phyloP scores from a whole-genome alignment of 345 rosid species.

The Raphanus sativus region DNA sequence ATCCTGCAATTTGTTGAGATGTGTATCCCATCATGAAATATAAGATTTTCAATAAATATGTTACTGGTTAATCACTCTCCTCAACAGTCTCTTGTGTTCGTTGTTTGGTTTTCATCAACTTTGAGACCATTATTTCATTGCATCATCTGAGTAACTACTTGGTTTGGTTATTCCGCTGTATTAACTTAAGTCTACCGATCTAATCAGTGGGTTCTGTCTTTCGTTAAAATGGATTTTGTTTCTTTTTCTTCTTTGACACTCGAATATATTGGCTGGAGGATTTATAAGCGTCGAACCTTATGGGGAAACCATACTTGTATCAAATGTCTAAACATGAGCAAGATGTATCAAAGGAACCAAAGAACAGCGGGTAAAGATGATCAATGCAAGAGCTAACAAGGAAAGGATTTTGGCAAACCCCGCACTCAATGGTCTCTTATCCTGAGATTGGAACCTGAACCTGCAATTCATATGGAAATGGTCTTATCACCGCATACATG shows the following conservation, averaged over 20 bases:
- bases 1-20: background rate
- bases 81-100: background rate
- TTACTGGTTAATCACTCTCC: too few relatives aligned
- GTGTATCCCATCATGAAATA: background rate
- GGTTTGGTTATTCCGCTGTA: background rate
- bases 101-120: background rate
- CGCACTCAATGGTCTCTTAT: slow-evolving; percentile 95
- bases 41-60: too few relatives aligned
- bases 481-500: background rate
- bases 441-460: slow-evolving; percentile 98
- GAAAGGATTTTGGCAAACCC: slow-evolving; percentile 97
- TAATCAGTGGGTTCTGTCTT: background rate
- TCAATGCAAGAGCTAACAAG: slow-evolving; percentile 65
- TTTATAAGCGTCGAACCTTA: too few relatives aligned
- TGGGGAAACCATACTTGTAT: too few relatives aligned
- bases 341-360: too few relatives aligned
- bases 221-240: background rate
- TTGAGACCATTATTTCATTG: background rate
- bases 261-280: too few relatives aligned
- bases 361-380: too few relatives aligned
- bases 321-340: too few relatives aligned
- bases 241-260: background rate
- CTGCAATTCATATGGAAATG: slow-evolving; percentile 43
- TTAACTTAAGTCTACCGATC: background rate
- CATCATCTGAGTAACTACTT: background rate